Conservation (phyloP, 2,329 filamentous ascomycete species). For the Phaeosphaeriaceae sp. region DNA sequence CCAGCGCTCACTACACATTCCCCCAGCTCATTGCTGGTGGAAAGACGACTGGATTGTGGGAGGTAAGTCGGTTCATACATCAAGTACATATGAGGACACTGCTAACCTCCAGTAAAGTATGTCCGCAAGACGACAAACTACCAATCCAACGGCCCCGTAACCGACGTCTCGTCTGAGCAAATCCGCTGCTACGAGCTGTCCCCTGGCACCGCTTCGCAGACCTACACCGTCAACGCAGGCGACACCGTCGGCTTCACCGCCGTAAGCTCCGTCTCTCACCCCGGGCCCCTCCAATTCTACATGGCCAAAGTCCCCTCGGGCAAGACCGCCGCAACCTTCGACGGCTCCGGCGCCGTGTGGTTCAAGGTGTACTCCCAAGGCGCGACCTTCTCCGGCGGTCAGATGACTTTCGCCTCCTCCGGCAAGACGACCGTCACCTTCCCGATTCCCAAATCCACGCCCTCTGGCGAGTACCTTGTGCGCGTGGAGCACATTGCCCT, state of each 20-base stretch:
- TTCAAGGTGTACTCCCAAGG: slow-evolving; percentile 37
- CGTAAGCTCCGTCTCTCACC: slow-evolving; percentile 34
- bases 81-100: too few relatives aligned
- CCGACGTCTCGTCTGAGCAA: slow-evolving; percentile 12
- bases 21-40: slow-evolving; percentile 35
- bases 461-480: slow-evolving; percentile 55
- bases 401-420: slow-evolving; percentile 7
- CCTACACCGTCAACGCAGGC: slow-evolving; percentile 28
- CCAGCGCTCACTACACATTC: slow-evolving; percentile 44
- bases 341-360: slow-evolving; percentile 45
- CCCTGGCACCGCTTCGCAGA: slow-evolving; percentile 17
- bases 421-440: slow-evolving; percentile 35
- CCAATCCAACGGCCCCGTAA: slow-evolving; percentile 43
- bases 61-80: not conserved
- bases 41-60: slow-evolving; percentile 33
- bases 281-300: slow-evolving; percentile 47
- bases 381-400: slow-evolving; percentile 14
- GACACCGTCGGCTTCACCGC: slow-evolving; percentile 42
- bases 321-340: slow-evolving; percentile 39
- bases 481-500: slow-evolving; percentile 57
- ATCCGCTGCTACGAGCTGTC: slow-evolving; percentile 38
- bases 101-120: not conserved
- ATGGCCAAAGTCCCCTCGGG: slow-evolving; percentile 46
- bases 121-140: slow-evolving; percentile 12
- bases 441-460: slow-evolving; percentile 49